A percentile compares a stretch with the other conserved stretches of the same genome.
Evolutionary conservation across 768 basidiomycete species (phyloP).

Genomic region (Boletus vermiculosoides): DNA sequence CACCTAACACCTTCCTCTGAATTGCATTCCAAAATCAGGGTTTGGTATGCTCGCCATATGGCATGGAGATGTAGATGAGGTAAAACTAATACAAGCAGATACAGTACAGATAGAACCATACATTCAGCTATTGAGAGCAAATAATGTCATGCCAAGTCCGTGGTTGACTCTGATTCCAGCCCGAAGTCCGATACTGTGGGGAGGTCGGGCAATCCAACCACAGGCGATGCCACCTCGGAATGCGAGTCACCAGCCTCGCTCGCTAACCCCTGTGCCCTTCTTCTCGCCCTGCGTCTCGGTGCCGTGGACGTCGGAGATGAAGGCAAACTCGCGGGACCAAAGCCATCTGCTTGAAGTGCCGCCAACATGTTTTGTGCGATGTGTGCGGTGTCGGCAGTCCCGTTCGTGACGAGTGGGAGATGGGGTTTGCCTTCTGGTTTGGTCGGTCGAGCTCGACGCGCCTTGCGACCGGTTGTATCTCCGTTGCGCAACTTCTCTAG

Average conservation of each 20-base stretch:
- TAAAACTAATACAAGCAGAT: conserved; percentile 31
- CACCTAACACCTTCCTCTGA: not conserved
- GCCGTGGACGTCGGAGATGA: conserved; percentile 46
- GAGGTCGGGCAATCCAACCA: conserved; percentile 24
- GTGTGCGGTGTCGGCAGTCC: conserved; percentile 44
- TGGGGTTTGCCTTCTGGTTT: conserved; percentile 36
- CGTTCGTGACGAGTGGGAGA: conserved; percentile 17
- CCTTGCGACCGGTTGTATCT: conserved; percentile 56
- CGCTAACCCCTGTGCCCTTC: conserved; percentile 36
- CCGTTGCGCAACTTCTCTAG: conserved; percentile 73
- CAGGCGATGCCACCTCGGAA: conserved; percentile 26
- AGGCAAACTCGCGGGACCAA: conserved; percentile 43
- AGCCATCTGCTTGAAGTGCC: conserved; percentile 68
- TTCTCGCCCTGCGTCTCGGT: conserved; percentile 29
- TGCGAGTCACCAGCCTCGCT: conserved; percentile 34
- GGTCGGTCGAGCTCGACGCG: conserved; percentile 45
- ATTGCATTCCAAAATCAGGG: conserved; percentile 17
- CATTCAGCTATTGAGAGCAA: conserved; percentile 23
- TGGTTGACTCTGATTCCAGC: conserved; percentile 24
- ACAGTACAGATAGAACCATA: conserved; percentile 34
- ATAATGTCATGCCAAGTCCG: conserved; percentile 28
- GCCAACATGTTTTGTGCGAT: conserved; percentile 76
- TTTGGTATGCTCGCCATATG: conserved; percentile 22
- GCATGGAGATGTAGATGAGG: conserved; percentile 16
- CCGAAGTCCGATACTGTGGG: conserved; percentile 29